A percentile compares a stretch with the other conserved stretches of the same genome.
These are phyloP conservation scores for Psilocybe mexicana DNA, from an alignment of 1,284 basidiomycete genomes.

Conservation along the genomic window DNA sequence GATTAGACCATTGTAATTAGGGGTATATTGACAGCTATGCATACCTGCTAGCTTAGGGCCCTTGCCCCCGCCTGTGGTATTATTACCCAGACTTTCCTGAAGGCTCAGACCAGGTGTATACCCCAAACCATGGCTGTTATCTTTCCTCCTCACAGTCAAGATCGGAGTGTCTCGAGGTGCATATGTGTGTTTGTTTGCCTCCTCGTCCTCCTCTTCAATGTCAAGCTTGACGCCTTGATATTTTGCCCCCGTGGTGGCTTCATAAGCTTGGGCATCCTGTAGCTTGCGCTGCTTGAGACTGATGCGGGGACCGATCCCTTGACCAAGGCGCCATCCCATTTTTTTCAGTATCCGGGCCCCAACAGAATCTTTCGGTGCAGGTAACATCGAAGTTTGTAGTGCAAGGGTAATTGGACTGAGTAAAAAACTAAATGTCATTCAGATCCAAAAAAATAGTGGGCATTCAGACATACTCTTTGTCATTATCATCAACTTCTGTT, in stretches of 20 bases:
- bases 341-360: constrained; percentile 87
- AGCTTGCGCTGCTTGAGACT: constrained; percentile 73
- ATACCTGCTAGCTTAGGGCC: constrained; percentile 65
- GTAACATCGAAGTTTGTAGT: constrained; percentile 62
- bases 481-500: constrained; percentile 36
- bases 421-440: constrained; percentile 6
- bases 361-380: constrained; percentile 65
- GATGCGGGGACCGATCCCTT: constrained; percentile 92
- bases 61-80: constrained; percentile 27
- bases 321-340: constrained; percentile 94
- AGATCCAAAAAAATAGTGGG: not conserved
- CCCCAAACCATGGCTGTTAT: constrained; percentile 79
- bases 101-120: constrained; percentile 69
- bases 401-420: constrained; percentile 60
- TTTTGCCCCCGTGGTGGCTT: constrained; percentile 35
- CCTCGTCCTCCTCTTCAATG: constrained; percentile 62
- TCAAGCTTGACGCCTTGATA: constrained; percentile 40
- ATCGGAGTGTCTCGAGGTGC: constrained; percentile 81
- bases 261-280: constrained; percentile 58
- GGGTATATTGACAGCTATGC: constrained; percentile 15
- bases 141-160: constrained; percentile 65
- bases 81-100: constrained; percentile 52
- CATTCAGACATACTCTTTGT: constrained; percentile 59
- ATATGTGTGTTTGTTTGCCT: constrained; percentile 84
- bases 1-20: not conserved